phyloP scores from a whole-genome alignment of 441 rosid species.

The Pelargonium fulgidum region DNA sequence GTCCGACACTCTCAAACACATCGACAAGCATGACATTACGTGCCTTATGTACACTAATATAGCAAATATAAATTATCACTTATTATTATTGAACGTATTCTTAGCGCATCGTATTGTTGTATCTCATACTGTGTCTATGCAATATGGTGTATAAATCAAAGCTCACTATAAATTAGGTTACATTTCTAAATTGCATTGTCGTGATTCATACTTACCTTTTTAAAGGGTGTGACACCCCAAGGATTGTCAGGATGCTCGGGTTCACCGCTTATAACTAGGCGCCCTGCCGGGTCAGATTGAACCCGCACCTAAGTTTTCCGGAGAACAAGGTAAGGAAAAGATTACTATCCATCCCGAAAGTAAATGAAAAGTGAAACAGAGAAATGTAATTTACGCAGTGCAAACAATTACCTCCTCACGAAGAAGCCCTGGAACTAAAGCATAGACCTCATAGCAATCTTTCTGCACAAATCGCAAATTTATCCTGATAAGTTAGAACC shows the following conservation, averaged over 20 bases:
- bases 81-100: too few relatives aligned
- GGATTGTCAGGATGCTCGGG: slow-evolving; percentile 61
- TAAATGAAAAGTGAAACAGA: not conserved
- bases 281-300: slow-evolving; percentile 71
- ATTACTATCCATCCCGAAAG: not conserved
- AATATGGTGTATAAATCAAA: too few relatives aligned
- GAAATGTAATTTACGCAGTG: not conserved
- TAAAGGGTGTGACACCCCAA: slow-evolving; percentile 73
- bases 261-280: slow-evolving; percentile 61
- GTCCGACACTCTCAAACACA: too few relatives aligned
- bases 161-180: too few relatives aligned
- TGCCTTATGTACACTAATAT: too few relatives aligned
- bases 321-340: slow-evolving; percentile 10
- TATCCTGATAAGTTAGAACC: slow-evolving; percentile 7
- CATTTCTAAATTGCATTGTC: not conserved
- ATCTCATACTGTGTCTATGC: too few relatives aligned
- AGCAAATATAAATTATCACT: too few relatives aligned
- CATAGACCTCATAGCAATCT: slow-evolving; percentile 63
- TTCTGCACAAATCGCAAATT: slow-evolving; percentile 27
- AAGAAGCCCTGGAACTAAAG: slow-evolving; percentile 58
- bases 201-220: slow-evolving; percentile 35
- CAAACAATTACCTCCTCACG: slow-evolving; percentile 24
- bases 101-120: too few relatives aligned
- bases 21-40: too few relatives aligned
- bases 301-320: slow-evolving; percentile 51